Evolutionary conservation across 2,329 filamentous ascomycete genomes (phyloP).

Genomic region (Emericellopsis atlantica): DNA sequence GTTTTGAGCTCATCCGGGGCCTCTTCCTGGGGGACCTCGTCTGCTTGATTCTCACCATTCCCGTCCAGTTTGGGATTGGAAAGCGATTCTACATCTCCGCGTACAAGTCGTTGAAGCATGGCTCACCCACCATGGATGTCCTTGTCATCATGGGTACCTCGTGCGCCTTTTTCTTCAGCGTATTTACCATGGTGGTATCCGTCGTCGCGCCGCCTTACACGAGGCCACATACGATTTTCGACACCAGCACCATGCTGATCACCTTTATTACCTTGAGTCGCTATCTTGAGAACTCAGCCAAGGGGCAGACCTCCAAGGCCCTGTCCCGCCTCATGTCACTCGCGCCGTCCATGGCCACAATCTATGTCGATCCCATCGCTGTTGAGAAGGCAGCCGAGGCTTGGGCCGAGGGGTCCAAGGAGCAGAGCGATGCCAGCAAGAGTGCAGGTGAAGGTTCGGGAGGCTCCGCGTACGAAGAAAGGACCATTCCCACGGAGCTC

Average conservation of each 20-base stretch:
- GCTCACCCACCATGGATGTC: conserved; percentile 94
- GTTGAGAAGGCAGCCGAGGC: conserved; percentile 79
- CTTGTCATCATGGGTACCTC: conserved; percentile 89
- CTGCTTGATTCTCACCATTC: conserved; percentile 74
- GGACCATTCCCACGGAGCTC: conserved; percentile 81
- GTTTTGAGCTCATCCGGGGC: conserved; percentile 52
- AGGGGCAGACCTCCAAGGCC: conserved; percentile 91
- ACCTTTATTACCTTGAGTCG: conserved; percentile 88
- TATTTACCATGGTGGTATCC: conserved; percentile 76
- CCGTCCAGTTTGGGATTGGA: conserved; percentile 92
- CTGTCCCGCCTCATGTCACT: conserved; percentile 91
- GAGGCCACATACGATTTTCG: conserved; percentile 81
- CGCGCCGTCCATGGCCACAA: conserved; percentile 91
- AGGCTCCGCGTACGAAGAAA: conserved; percentile 63
- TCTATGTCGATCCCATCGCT: conserved; percentile 88
- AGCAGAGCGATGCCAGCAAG: conserved; percentile 14
- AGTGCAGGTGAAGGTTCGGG: conserved; percentile 14
- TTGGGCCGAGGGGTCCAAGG: conserved; percentile 36
- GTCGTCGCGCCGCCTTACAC: conserved; percentile 62
- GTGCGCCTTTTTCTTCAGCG: conserved; percentile 90
- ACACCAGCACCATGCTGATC: conserved; percentile 53
- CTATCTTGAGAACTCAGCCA: conserved; percentile 86
- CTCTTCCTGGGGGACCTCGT: conserved; percentile 81
- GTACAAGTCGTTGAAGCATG: conserved; percentile 85
- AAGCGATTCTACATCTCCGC: conserved; percentile 87